Conservation (phyloP, 331 rosid genomes). For the Telfairia occidentalis region DNA sequence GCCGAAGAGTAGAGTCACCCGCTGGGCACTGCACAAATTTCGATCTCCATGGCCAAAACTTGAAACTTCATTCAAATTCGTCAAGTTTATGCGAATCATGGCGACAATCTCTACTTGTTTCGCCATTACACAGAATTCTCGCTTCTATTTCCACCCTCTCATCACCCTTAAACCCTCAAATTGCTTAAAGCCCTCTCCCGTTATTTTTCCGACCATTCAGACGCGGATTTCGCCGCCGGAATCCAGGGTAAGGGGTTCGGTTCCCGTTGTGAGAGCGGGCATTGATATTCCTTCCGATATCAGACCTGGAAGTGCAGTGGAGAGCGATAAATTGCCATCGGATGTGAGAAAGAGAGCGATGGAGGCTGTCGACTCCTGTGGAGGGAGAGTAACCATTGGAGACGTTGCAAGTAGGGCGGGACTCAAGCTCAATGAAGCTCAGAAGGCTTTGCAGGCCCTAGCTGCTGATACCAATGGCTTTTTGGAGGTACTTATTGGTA, state of each 20-base stretch:
- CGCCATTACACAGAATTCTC: slow-evolving; percentile 33
- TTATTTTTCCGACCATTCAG: slow-evolving; percentile 14
- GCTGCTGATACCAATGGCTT: slow-evolving; percentile 86
- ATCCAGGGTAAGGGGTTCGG: slow-evolving; percentile 34
- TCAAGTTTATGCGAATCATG: slow-evolving; percentile 13
- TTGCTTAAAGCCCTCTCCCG: slow-evolving; percentile 13
- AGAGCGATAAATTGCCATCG: slow-evolving; percentile 60
- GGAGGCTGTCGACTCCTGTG: slow-evolving; percentile 79
- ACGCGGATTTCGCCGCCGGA: slow-evolving; percentile 28
- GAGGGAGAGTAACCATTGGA: slow-evolving; percentile 81
- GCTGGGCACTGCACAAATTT: not conserved
- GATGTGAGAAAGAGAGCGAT: slow-evolving; percentile 83
- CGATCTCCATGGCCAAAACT: slow-evolving; percentile 24
- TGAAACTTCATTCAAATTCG: not conserved
- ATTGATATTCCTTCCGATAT: slow-evolving; percentile 31
- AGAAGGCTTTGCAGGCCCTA: slow-evolving; percentile 86
- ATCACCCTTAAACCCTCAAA: slow-evolving; percentile 18
- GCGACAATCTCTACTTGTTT: slow-evolving; percentile 60
- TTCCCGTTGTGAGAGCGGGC: slow-evolving; percentile 32
- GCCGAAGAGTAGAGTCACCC: not conserved
- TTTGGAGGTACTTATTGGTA: slow-evolving; percentile 52
- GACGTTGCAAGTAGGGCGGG: slow-evolving; percentile 89
- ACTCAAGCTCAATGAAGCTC: slow-evolving; percentile 64
- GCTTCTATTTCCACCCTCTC: slow-evolving; percentile 15
- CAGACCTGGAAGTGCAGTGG: slow-evolving; percentile 62